These are phyloP conservation scores for Alloteropsis semialata DNA, from an alignment of 176 grass and related monocot species.

Conservation along the genomic window DNA sequence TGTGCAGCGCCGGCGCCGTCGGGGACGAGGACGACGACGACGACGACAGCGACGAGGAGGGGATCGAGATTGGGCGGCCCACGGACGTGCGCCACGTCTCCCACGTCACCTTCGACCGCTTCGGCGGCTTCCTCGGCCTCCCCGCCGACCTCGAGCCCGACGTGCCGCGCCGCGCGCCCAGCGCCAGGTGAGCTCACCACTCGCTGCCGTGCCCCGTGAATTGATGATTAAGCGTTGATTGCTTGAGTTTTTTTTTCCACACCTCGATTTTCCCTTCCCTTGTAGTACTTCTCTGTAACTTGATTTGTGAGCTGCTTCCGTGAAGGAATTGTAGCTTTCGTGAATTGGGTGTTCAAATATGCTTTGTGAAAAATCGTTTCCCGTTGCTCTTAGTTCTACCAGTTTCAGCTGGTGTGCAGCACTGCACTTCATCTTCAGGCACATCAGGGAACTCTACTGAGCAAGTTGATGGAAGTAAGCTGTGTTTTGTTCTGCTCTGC, in stretches of 20 bases:
- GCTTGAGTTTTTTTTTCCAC: neutral
- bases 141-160: conserved; percentile 79
- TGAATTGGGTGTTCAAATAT: neutral
- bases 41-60: neutral
- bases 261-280: neutral
- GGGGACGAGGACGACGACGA: conserved; percentile 18
- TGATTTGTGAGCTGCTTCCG: conserved; percentile 3
- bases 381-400: neutral
- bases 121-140: conserved; percentile 87
- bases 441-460: neutral
- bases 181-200: conserved; percentile 60
- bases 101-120: conserved; percentile 95
- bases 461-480: neutral
- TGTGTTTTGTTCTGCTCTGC: conserved; percentile 10
- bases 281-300: neutral
- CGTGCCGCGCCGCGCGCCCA: conserved; percentile 54
- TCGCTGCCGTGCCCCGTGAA: neutral
- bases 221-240: neutral
- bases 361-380: neutral
- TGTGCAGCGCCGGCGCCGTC: conserved; percentile 67
- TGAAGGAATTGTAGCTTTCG: neutral
- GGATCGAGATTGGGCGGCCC: conserved; percentile 88
- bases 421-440: neutral
- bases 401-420: neutral
- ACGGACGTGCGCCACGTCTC: conserved; percentile 86